These are phyloP conservation scores for Persicaria tinctoria DNA, from an alignment of 148 eudicot genomes.

Conservation along the genomic window DNA sequence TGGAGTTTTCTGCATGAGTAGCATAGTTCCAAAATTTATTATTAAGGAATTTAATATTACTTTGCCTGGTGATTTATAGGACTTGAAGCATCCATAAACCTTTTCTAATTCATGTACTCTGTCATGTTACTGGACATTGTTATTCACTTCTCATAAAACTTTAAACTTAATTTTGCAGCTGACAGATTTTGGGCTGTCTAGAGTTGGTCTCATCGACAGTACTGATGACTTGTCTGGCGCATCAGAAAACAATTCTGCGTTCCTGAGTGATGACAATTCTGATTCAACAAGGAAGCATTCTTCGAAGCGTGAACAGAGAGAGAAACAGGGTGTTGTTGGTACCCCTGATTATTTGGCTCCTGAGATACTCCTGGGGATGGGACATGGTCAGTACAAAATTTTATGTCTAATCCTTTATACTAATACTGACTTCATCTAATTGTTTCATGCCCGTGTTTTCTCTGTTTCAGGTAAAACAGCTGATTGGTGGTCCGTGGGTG, in stretches of 20 bases:
- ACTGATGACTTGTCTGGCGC: slow-evolving; percentile 93
- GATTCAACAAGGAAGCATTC: slow-evolving; percentile 19
- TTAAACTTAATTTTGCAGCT: slow-evolving; percentile 56
- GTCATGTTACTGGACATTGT: not conserved
- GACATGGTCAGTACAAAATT: slow-evolving; percentile 62
- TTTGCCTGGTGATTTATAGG: not conserved
- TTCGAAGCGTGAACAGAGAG: slow-evolving; percentile 10
- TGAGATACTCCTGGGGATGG: slow-evolving; percentile 98
- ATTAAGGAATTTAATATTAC: not conserved
- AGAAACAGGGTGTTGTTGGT: slow-evolving; percentile 44
- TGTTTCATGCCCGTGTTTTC: slow-evolving; percentile 15
- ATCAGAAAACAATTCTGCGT: slow-evolving; percentile 44
- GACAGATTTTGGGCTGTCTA: slow-evolving; percentile 99
- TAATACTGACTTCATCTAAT: slow-evolving; percentile 1
- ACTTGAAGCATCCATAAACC: not conserved
- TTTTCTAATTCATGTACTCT: not conserved
- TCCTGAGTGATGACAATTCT: slow-evolving; percentile 53
- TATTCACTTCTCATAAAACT: slow-evolving; percentile 33
- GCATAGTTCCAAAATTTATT: not conserved
- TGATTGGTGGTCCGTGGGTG: slow-evolving; percentile 99
- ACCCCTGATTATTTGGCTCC: slow-evolving; percentile 99
- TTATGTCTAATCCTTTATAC: not conserved
- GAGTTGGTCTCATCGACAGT: slow-evolving; percentile 94
- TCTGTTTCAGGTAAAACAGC: slow-evolving; percentile 71
- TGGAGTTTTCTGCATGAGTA: not conserved